Percentiles rank a stretch among this genome's conserved stretches.
Conservation (phyloP, 148 eudicot genomes). For the Cornus florida region DNA sequence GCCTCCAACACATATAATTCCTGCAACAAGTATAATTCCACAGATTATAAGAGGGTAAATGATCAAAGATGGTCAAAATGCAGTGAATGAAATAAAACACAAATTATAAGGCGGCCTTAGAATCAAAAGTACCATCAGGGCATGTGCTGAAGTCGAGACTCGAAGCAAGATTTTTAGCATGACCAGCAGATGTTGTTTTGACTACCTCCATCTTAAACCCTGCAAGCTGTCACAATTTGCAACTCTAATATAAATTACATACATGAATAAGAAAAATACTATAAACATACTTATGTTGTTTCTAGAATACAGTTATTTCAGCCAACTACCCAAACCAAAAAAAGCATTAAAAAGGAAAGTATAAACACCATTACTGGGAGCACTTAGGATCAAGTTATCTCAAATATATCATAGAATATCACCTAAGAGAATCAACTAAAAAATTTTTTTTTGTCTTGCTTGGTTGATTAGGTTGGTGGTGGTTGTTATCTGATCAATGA, state of each 20-base stretch:
- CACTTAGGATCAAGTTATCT: background rate
- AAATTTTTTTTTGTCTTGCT: background rate
- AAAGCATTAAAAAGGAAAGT: background rate
- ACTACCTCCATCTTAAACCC: constrained; percentile 95
- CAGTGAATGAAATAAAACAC: background rate
- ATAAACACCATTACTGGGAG: background rate
- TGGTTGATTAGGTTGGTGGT: background rate
- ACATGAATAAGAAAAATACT: background rate
- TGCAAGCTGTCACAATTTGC: constrained; percentile 72
- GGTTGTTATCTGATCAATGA: background rate
- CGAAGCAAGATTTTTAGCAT: constrained; percentile 86
- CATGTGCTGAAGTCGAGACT: constrained; percentile 92
- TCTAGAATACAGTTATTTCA: background rate
- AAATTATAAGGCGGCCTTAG: constrained; percentile 1
- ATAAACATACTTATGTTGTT: background rate
- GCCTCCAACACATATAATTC: constrained; percentile 96
- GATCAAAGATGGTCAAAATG: constrained; percentile 2
- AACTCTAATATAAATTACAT: background rate
- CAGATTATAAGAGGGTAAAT: background rate
- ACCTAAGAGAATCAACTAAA: background rate
- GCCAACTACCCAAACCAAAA: background rate
- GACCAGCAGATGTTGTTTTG: constrained; percentile 92
- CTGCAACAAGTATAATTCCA: constrained; percentile 29
- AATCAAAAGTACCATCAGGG: constrained; percentile 73
- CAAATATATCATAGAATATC: background rate